These are phyloP conservation scores for Solanum hybrid DNA, from an alignment of 305 asterid species.

Conservation along the genomic window DNA sequence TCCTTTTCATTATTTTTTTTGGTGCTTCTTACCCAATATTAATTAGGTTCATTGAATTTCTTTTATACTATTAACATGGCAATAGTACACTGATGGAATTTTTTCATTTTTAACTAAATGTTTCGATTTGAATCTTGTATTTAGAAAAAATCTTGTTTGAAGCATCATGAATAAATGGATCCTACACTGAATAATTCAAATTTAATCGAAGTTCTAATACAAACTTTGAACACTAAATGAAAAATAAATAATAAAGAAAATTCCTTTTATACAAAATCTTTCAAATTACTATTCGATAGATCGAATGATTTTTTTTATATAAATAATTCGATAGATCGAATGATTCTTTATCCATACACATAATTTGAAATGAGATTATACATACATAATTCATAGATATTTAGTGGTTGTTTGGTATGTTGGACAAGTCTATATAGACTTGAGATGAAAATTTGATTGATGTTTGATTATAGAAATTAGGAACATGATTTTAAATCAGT, in stretches of 20 bases:
- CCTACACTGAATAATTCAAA: accelerated
- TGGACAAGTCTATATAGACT: neutral
- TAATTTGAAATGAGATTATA: neutral
- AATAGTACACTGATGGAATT: neutral
- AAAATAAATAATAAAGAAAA: no score
- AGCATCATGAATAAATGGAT: no score
- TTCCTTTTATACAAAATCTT: neutral
- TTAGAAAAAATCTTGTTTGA: no score
- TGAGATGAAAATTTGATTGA: neutral
- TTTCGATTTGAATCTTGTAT: no score
- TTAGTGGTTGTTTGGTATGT: neutral
- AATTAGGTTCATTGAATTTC: slow-evolving; percentile 2
- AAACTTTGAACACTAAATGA: accelerated
- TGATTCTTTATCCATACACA: neutral
- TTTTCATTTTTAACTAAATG: accelerated
- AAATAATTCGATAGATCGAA: neutral
- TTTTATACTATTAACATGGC: neutral
- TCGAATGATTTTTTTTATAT: neutral
- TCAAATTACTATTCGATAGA: neutral
- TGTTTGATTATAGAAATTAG: neutral
- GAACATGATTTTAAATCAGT: neutral
- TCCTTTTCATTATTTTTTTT: slow-evolving; percentile 5
- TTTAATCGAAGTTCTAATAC: no score
- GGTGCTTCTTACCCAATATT: neutral
- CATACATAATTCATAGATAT: neutral